These are phyloP conservation scores for Lachancea meyersii DNA, from an alignment of 805 yeast genomes.

Conservation along the genomic window DNA sequence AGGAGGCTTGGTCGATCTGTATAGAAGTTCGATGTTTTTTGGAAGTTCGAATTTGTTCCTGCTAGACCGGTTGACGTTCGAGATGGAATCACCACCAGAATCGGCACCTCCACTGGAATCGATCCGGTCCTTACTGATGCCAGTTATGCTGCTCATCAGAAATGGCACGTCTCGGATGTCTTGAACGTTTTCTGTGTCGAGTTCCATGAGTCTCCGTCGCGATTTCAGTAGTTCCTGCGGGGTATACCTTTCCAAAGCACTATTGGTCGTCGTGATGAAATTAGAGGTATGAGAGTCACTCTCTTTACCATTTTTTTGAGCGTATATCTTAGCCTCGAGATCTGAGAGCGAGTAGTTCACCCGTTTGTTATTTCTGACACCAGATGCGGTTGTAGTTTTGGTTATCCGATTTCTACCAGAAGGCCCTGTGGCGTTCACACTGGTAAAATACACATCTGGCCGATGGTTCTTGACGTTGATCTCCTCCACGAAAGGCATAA, in stretches of 20 bases:
- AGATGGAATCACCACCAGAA: constrained; percentile 10
- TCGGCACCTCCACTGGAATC: constrained; percentile 19
- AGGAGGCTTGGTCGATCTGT: constrained; percentile 33
- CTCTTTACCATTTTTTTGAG: constrained; percentile 12
- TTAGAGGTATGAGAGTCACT: constrained; percentile 8
- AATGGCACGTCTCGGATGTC: constrained; percentile 28
- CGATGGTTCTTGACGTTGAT: constrained; percentile 29
- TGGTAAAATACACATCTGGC: constrained; percentile 31
- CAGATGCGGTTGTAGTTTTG: constrained; percentile 17
- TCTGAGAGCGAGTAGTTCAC: constrained; percentile 33
- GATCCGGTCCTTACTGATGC: constrained; percentile 28
- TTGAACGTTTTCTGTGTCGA: constrained; percentile 29
- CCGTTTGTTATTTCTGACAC: constrained; percentile 26
- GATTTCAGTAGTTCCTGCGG: constrained; percentile 30
- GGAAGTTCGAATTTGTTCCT: constrained; percentile 30
- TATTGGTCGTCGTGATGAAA: constrained; percentile 12
- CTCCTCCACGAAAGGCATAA: constrained; percentile 27
- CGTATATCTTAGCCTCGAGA: constrained; percentile 28
- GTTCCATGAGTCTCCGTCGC: constrained; percentile 29
- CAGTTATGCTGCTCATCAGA: constrained; percentile 28
- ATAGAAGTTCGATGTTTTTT: constrained; percentile 23
- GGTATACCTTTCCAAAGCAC: constrained; percentile 20
- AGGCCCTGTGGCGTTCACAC: constrained; percentile 15
- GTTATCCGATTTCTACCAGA: constrained; percentile 17
- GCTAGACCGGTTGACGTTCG: constrained; percentile 17